Evolutionary conservation across 768 basidiomycete species (phyloP), one percentile per base, ranked within the genome.

Genomic region (Hydnum rufescens): DNA sequence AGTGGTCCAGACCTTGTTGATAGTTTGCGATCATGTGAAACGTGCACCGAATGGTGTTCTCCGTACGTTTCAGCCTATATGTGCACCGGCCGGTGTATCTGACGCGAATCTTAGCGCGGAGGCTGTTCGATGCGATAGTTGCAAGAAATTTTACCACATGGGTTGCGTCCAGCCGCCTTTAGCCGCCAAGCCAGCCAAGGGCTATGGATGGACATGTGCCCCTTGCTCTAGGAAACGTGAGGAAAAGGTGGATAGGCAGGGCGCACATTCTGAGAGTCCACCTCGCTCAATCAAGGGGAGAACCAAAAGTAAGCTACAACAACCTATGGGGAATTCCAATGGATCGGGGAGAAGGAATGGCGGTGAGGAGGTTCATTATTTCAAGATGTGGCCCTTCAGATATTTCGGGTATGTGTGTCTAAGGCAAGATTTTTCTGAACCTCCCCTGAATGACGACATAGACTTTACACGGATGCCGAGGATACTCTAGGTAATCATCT

Each of bases 141-240:
- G 93, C 74, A 87, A 89, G 68, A 77, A 76, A 52, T 84, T 79
- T 67, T 97, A 90, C 68, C 93, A 97, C 65, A 93, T 96, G 83
- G 65, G 72, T 53, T 97, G 93, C 63, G 82, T 95, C 51, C 82
- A 86, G 57, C 93, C 93, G 23, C 93, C 93, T 2, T 68, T 97
- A 4, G 69, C 74, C 18, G 82, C 82, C 2, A 96, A 96, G 64
- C 93, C 93, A 13, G 87, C 89, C 23, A 77, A 88, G 57, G 93
- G 93, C 43, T 97, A 96, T 66, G 88, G 86, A 22, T 97, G 93
- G 93, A 88, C 89, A 5, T 97, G 93, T 60, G 85, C 86, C 0
- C 87, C 89, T 1, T 97, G 92, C 64, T 83, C 89, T 6, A 75
- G 78, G 51, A 75, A 75, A 58, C 83, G 92, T 61, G 89, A 88